phyloP scores from a whole-genome alignment of 2,329 filamentous ascomycete species.

The Phialemoniopsis sp. region DNA sequence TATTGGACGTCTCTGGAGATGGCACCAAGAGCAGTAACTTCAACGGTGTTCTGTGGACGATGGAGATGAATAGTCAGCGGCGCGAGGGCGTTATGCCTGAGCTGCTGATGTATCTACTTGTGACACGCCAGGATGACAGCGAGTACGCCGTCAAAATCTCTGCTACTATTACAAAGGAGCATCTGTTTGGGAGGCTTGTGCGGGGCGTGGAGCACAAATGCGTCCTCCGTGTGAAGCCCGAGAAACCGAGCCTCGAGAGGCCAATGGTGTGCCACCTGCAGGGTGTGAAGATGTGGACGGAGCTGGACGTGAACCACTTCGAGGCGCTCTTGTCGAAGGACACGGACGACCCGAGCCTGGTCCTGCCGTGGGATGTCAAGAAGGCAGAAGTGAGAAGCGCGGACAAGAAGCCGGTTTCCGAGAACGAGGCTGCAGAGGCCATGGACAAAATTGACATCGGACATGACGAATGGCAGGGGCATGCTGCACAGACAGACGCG shows the following conservation, averaged over 20 bases:
- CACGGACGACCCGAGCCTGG: slow-evolving; percentile 1
- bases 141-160: slow-evolving; percentile 5
- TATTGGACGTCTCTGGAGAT: too few species aligned
- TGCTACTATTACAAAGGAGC: slow-evolving; percentile 1
- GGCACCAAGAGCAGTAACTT: background rate
- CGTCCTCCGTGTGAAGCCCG: slow-evolving; percentile 1
- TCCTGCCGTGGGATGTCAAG: slow-evolving; percentile 3
- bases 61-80: slow-evolving; percentile 4
- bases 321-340: slow-evolving; percentile 1
- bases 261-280: too few species aligned
- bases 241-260: background rate
- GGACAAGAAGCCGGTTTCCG: background rate
- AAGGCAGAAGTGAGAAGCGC: background rate
- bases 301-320: slow-evolving; percentile 1
- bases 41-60: slow-evolving; percentile 3
- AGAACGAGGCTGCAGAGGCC: too few species aligned
- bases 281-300: background rate
- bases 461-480: too few species aligned
- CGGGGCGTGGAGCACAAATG: slow-evolving; percentile 3
- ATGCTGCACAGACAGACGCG: too few species aligned
- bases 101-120: slow-evolving; percentile 5
- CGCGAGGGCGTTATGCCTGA: slow-evolving; percentile 1
- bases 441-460: too few species aligned
- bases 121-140: slow-evolving; percentile 4
- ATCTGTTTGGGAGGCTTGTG: too few species aligned